A percentile compares a stretch with the other conserved stretches of the same genome.
These are phyloP conservation scores for Austropuccinia psidii DNA, from an alignment of 1,284 basidiomycete species.

Conservation along the genomic window DNA sequence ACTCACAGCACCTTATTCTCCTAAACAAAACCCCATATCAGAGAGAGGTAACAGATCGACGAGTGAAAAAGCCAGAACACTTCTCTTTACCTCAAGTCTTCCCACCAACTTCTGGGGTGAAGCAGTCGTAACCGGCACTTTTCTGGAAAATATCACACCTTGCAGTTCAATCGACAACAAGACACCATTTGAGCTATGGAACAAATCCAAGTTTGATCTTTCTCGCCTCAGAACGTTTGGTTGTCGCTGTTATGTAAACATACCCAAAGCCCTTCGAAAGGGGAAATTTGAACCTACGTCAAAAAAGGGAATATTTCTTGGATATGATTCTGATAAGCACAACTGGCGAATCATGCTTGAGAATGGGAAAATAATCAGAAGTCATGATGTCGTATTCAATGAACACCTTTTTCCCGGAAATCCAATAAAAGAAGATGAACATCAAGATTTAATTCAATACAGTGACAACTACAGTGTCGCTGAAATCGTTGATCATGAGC, in stretches of 20 bases:
- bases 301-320: not conserved
- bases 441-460: too few species aligned
- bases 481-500: too few species aligned
- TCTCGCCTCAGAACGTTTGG: not conserved
- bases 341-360: not conserved
- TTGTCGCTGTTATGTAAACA: not conserved
- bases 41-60: not conserved
- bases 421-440: too few species aligned
- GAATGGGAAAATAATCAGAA: not conserved
- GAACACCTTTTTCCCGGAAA: not conserved
- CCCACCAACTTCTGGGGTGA: not conserved
- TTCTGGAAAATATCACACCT: not conserved
- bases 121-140: not conserved
- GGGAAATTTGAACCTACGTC: not conserved
- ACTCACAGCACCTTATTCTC: too few species aligned
- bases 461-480: too few species aligned
- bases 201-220: not conserved
- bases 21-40: not conserved
- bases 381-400: not conserved
- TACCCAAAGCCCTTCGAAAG: not conserved
- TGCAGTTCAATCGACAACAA: not conserved
- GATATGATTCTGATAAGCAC: not conserved
- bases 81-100: not conserved
- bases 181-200: not conserved
- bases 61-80: not conserved